Evolutionary conservation across 2,329 filamentous ascomycete genomes (phyloP), one percentile per base, ranked within the genome.

Genomic region (Alternaria sp.): DNA sequence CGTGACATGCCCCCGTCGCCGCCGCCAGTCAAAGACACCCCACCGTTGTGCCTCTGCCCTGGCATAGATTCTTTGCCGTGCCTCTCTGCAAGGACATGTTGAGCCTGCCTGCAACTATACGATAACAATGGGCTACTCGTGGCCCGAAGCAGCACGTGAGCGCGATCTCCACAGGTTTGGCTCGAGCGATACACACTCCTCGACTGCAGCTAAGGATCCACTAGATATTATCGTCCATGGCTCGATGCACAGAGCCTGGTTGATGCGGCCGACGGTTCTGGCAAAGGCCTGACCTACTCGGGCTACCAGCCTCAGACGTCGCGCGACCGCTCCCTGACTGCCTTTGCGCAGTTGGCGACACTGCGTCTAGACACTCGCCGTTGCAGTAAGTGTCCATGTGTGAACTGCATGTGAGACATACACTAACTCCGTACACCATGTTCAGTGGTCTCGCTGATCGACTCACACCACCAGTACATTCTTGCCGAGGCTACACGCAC

Each of bases 401-500:
- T 0, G 24, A 26, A 26, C 24, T 7, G 24, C 2, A 26, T 26
- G 24, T 26, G 24, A 26, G 24, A 26, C 2, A 26, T 26, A 26
- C 24, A 26, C 24, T 26, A 7, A 26, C 24, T 26, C 0, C 24
- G 24, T 0, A 26, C 24, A 26, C 24, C 24, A 26, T 26, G 24
- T 26, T 26, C 24, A 26, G 24, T 79, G 73, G 68, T 79, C 1
- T 79, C 76, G 5, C 66, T 80, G 18, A 75, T 80, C 57, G 76
- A 79, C 58, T 70, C 70, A n/a, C 68, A 64, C 24, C 69, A 69
- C 44, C 75, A 78, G 54, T 79, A 78, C 63, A 76, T 80, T 44
- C 72, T 80, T 42, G 76, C 75, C 41, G 78, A 80, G 63, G 77
- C 77, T 30, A 79, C 77, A 14, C 69, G 68, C 43, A 76, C 73